phyloP scores from a whole-genome alignment of 2,329 filamentous ascomycete species.

The Pyricularia sp. region DNA sequence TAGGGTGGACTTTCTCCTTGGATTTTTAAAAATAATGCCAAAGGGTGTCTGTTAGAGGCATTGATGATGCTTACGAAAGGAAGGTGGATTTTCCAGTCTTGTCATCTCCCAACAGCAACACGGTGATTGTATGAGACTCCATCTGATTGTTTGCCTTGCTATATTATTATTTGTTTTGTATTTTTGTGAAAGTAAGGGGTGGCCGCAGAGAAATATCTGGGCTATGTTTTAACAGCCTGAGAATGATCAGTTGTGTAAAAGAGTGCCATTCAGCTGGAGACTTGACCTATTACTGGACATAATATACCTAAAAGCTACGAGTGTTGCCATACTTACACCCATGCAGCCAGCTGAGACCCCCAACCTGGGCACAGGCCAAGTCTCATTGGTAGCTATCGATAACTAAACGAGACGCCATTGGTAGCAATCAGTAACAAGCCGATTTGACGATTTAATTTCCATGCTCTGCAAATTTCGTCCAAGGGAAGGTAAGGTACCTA shows the following conservation, averaged over 20 bases:
- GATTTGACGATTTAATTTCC: neutral
- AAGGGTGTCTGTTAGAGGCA: conserved; percentile 6
- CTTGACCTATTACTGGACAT: neutral
- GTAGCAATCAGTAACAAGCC: neutral
- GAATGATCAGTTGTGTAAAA: neutral
- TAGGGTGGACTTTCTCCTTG: neutral
- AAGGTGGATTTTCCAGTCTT: conserved; percentile 53
- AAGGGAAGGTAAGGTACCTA: neutral
- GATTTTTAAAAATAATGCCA: neutral
- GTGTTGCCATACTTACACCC: neutral
- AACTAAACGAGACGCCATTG: neutral
- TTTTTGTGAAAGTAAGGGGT: too few relatives aligned
- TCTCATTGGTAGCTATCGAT: neutral
- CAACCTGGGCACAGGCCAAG: neutral
- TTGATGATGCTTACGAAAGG: conserved; percentile 40
- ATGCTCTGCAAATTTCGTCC: neutral
- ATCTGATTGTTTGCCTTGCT: conserved; percentile 18
- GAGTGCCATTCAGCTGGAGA: neutral
- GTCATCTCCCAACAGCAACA: conserved; percentile 50
- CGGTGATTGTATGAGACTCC: conserved; percentile 39
- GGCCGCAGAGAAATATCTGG: neutral
- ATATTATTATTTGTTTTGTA: neutral
- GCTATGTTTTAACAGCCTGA: neutral
- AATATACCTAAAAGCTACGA: too few relatives aligned
- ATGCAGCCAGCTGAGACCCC: neutral